Evolutionary conservation across 1,284 basidiomycete species (phyloP), one percentile per base, ranked within the genome.

Genomic region (Malassezia arunalokei): DNA sequence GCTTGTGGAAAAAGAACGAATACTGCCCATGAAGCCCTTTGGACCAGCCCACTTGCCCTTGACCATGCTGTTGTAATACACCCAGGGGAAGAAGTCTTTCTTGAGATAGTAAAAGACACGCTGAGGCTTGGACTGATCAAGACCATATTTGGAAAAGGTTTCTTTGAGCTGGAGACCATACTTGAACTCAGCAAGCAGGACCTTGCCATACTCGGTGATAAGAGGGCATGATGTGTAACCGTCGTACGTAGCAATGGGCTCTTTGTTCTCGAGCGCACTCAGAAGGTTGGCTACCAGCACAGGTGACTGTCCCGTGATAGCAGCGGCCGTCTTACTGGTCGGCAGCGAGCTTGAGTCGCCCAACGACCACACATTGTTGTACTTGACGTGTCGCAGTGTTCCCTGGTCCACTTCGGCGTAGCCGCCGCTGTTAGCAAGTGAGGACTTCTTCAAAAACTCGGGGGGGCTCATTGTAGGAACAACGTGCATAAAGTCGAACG

Each of bases 321-420:
- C 92, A 2, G 92, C 91, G 0, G 86, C 87, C 1, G 92, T 98
- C 79, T 94, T 98, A 74, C 86, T 89, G 11, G 89, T 96, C 6
- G 91, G 90, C 40, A 94, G 76, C 47, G 83, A 87, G 27, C 87
- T 86, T 59, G 85, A 86, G 71, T 98, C 92, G 27, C 92, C 92
- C 17, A 94, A 71, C 7, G 86, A 80, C 75, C 91, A 96, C 31
- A 96, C 80, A 74, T 95, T 95, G 51, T 78, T 75, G 71, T 74
- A 79, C 57, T 90, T 89, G 56, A 79, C 82, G 74, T 92, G 88
- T 63, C 85, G 84, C 33, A 91, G 79, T 0, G 87, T 91, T 2
- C 75, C 79, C 57, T 81, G 78, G 74, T 92, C 79, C 43, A 98
- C 88, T 44, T 85, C 80, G 7, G 94, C 87, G 24, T 62, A 66